Conservation (phyloP, 495 filamentous ascomycete genomes). For the Aspergillus heteromorphus region DNA sequence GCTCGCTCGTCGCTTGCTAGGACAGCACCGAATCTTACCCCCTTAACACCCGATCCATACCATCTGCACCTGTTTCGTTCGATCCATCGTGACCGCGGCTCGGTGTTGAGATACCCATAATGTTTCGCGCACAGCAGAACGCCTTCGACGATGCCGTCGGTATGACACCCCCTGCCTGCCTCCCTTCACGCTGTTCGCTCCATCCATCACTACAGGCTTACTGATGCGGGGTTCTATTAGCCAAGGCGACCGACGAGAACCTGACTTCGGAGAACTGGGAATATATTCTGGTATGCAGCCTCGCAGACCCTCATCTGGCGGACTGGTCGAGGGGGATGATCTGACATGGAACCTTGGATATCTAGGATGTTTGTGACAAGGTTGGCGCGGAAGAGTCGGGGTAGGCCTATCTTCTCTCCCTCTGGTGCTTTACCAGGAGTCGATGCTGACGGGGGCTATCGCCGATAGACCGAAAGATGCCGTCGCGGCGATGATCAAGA, state of each 20-base stretch:
- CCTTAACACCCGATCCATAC: background rate
- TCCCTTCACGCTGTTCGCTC: background rate
- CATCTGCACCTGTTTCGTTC: background rate
- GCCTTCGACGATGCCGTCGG: constrained; percentile 77
- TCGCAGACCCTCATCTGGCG: background rate
- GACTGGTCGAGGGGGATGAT: background rate
- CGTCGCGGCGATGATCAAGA: constrained; percentile 90
- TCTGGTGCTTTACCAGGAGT: background rate
- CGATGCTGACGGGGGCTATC: constrained; percentile 15
- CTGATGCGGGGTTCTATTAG: constrained; percentile 44
- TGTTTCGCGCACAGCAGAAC: constrained; percentile 80
- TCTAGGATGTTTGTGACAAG: constrained; percentile 89
- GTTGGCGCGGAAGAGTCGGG: constrained; percentile 62
- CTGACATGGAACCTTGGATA: constrained; percentile 14
- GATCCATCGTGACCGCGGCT: background rate
- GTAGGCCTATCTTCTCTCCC: constrained; percentile 29
- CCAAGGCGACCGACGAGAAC: constrained; percentile 98
- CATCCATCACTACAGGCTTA: background rate
- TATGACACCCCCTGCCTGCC: constrained; percentile 36
- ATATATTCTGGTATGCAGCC: constrained; percentile 68
- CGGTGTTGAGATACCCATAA: constrained; percentile 24
- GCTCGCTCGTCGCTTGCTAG: background rate
- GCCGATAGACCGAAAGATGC: constrained; percentile 74
- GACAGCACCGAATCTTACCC: background rate
- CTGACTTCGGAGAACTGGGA: constrained; percentile 98